phyloP scores from a whole-genome alignment of 495 filamentous ascomycete genomes.

The Massariosphaeria phaeospora region DNA sequence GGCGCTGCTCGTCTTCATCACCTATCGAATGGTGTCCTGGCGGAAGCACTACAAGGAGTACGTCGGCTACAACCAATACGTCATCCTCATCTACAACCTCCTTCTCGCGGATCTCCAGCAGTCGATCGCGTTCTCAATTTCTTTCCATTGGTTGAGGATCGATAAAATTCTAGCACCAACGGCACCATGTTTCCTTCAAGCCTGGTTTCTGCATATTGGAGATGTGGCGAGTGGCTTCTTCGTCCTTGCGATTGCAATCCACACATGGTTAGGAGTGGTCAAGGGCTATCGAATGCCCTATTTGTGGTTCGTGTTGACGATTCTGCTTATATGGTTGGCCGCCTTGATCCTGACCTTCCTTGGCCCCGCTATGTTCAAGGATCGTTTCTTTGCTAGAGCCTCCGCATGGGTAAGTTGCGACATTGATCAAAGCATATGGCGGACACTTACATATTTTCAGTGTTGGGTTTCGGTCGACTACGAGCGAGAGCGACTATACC shows the following conservation, averaged over 20 bases:
- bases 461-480: constrained; percentile 67
- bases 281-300: constrained; percentile 33
- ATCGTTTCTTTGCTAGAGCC: constrained; percentile 35
- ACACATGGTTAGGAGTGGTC: constrained; percentile 53
- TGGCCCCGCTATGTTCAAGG: constrained; percentile 32
- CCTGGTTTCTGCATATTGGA: constrained; percentile 65
- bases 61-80: constrained; percentile 62
- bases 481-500: constrained; percentile 58
- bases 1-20: constrained; percentile 35
- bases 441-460: constrained; percentile 39
- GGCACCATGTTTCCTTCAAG: constrained; percentile 61
- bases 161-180: constrained; percentile 54
- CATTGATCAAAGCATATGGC: constrained; percentile 15
- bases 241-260: constrained; percentile 48
- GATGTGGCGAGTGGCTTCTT: constrained; percentile 67
- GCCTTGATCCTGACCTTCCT: constrained; percentile 33
- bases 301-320: constrained; percentile 25
- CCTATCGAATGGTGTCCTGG: constrained; percentile 38
- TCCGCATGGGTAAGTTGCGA: constrained; percentile 37
- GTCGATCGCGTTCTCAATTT: constrained; percentile 62
- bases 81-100: constrained; percentile 69
- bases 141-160: constrained; percentile 53
- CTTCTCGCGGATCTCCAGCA: constrained; percentile 71
- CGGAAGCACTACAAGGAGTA: constrained; percentile 36
- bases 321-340: constrained; percentile 32